Percentiles rank a stretch among this genome's conserved stretches.
Evolutionary conservation across 257 asterid genomes (phyloP).

Genomic region (Plectranthus barbatus): DNA sequence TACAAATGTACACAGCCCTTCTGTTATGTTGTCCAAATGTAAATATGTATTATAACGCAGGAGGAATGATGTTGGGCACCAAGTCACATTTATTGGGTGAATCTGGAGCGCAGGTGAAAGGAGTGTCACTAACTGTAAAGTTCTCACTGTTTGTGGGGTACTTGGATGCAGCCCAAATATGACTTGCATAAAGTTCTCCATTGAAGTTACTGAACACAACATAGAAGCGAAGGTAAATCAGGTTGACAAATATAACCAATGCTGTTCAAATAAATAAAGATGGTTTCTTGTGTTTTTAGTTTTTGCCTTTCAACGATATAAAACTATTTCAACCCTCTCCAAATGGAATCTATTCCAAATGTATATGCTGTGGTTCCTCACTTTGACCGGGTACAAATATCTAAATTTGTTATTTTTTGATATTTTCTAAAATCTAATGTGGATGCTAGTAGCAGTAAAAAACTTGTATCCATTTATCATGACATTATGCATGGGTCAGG

Average conservation of each 20-base stretch:
- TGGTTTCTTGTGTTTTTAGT: conserved; percentile 31
- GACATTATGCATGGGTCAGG: too few relatives aligned
- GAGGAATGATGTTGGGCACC: conserved; percentile 56
- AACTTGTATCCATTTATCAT: neutral
- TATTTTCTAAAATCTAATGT: too few relatives aligned
- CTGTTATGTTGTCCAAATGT: conserved; percentile 79
- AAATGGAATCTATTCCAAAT: too few relatives aligned
- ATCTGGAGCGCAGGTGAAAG: conserved; percentile 71
- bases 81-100: conserved; percentile 67
- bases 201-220: conserved; percentile 57
- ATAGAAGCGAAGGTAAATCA: neutral
- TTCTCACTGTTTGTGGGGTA: conserved; percentile 68
- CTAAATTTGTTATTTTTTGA: too few relatives aligned
- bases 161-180: conserved; percentile 79
- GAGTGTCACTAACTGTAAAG: conserved; percentile 42
- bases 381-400: too few relatives aligned
- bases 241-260: too few relatives aligned
- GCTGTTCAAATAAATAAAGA: neutral
- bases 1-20: conserved; percentile 50
- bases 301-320: too few relatives aligned
- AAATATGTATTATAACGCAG: conserved; percentile 64
- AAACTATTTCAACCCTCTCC: too few relatives aligned
- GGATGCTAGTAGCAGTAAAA: too few relatives aligned
- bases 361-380: too few relatives aligned
- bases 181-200: conserved; percentile 69